phyloP scores from a whole-genome alignment of 1,284 basidiomycete genomes.

The Amylostereum areolatum region DNA sequence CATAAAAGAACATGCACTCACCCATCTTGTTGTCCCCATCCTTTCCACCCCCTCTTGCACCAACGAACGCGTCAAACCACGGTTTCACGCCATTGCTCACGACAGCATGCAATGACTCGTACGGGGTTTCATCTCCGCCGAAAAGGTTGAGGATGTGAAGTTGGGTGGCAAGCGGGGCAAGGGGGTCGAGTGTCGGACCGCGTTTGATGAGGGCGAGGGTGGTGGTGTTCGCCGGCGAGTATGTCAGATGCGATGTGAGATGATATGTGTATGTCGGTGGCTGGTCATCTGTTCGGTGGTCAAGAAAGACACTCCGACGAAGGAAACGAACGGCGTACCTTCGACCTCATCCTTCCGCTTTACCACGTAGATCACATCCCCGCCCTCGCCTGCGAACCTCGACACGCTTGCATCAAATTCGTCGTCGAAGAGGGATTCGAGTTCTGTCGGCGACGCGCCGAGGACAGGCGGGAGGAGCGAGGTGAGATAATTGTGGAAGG shows the following conservation, averaged over 20 bases:
- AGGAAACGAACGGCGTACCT: constrained; percentile 37
- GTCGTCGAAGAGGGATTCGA: constrained; percentile 64
- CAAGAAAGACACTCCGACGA: constrained; percentile 4
- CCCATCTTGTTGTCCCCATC: constrained; percentile 86
- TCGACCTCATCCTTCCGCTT: constrained; percentile 69
- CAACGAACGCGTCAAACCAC: constrained; percentile 97
- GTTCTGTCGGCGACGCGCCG: constrained; percentile 54
- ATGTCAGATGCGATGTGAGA: constrained; percentile 70
- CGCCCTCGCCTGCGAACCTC: constrained; percentile 70
- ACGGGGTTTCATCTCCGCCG: constrained; percentile 87
- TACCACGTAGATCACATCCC: constrained; percentile 71
- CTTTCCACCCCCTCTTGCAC: constrained; percentile 66
- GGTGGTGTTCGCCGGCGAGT: constrained; percentile 76
- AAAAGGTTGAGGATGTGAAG: constrained; percentile 92
- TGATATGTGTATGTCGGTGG: constrained; percentile 61
- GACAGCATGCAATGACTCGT: constrained; percentile 94
- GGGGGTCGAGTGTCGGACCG: constrained; percentile 74
- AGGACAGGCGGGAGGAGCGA: constrained; percentile 72
- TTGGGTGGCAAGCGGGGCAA: constrained; percentile 76
- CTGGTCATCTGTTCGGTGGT: constrained; percentile 44
- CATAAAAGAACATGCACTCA: constrained; percentile 23
- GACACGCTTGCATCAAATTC: constrained; percentile 70
- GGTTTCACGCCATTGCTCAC: constrained; percentile 96
- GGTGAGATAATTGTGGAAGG: constrained; percentile 64
- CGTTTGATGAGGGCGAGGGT: constrained; percentile 96